phyloP scores from a whole-genome alignment of 257 asterid species.

The Gynochthodes officinalis region DNA sequence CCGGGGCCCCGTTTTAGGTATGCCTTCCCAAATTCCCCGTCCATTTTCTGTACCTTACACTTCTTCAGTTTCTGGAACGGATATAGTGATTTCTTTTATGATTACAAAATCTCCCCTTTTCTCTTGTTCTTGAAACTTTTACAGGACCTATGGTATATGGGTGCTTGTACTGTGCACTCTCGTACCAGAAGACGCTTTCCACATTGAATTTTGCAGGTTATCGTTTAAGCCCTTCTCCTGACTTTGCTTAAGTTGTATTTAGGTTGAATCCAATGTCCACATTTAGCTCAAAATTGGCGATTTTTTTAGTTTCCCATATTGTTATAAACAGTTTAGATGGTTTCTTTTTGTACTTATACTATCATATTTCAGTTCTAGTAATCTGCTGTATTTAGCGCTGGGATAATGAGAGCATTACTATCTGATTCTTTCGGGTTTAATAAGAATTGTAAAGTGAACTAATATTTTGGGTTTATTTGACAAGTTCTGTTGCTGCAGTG shows the following conservation, averaged over 20 bases:
- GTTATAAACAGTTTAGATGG: neutral
- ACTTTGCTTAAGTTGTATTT: neutral
- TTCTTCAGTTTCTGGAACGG: neutral
- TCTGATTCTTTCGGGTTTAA: neutral
- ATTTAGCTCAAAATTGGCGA: neutral
- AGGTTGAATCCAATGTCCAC: neutral
- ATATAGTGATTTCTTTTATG: neutral
- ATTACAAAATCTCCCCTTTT: neutral
- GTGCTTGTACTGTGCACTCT: constrained; percentile 75
- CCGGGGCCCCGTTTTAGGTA: constrained; percentile 97
- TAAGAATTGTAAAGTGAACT: too few relatives aligned
- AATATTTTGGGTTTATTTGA: neutral
- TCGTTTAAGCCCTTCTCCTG: neutral
- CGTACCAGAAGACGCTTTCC: constrained; percentile 77
- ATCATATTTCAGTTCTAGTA: neutral
- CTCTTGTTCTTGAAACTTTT: too few relatives aligned
- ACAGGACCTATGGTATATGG: constrained; percentile 99
- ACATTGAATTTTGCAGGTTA: constrained; percentile 87
- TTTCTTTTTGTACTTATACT: neutral
- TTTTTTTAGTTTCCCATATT: neutral
- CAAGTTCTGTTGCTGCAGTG: neutral
- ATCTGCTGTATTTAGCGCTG: neutral
- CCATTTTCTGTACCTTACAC: too few relatives aligned
- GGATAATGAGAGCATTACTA: neutral
- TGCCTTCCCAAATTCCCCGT: neutral